Evolutionary conservation across 2,329 filamentous ascomycete species (phyloP).

Genomic region (Alternaria gansuensis): DNA sequence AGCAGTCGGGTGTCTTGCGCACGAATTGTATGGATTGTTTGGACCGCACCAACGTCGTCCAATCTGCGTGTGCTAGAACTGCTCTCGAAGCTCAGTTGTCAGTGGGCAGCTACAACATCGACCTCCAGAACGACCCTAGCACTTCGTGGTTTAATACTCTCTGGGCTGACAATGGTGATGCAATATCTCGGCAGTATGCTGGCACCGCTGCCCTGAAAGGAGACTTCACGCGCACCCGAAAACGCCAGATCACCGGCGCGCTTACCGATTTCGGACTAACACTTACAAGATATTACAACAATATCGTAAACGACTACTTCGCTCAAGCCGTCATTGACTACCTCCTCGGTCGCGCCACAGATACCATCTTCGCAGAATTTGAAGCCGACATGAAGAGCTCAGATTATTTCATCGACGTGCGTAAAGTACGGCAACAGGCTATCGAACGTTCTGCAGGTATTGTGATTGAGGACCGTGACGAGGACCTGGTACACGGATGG

Average conservation of each 20-base stretch:
- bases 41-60: conserved; percentile 94
- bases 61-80: conserved; percentile 86
- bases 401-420: conserved; percentile 87
- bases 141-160: conserved; percentile 95
- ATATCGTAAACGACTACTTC: conserved; percentile 98
- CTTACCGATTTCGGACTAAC: conserved; percentile 91
- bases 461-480: conserved; percentile 76
- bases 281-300: conserved; percentile 79
- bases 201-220: conserved; percentile 96
- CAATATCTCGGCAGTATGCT: conserved; percentile 93
- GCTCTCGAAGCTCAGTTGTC: conserved; percentile 83
- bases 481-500: conserved; percentile 91
- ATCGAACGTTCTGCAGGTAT: conserved; percentile 89
- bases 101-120: conserved; percentile 77
- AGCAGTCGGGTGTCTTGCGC: conserved; percentile 80
- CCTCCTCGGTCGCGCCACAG: conserved; percentile 85
- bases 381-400: conserved; percentile 91
- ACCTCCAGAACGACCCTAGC: conserved; percentile 76
- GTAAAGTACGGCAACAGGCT: conserved; percentile 83
- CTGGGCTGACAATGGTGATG: conserved; percentile 98
- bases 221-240: conserved; percentile 91
- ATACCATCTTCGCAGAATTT: conserved; percentile 90
- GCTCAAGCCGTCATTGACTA: conserved; percentile 95
- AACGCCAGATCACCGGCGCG: conserved; percentile 89
- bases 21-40: conserved; percentile 99